Conservation (phyloP, 2,329 filamentous ascomycete species). For the Diaporthe citriasiana region DNA sequence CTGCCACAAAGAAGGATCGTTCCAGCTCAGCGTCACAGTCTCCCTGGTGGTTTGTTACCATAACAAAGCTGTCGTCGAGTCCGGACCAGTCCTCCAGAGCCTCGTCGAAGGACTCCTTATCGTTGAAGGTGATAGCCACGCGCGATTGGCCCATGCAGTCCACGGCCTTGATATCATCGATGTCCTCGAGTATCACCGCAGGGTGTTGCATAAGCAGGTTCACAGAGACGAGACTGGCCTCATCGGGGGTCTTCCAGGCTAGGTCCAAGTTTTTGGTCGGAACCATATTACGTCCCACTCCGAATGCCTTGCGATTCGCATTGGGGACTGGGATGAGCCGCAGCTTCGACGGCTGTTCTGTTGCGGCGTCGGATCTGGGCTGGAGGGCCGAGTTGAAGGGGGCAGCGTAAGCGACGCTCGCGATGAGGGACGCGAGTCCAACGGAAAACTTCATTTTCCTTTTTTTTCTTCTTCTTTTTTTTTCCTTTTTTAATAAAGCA, state of each 20-base stretch:
- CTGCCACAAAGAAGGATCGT: conserved; percentile 46
- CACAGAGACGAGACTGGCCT: conserved; percentile 64
- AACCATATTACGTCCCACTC: conserved; percentile 35
- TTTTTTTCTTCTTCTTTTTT: not conserved
- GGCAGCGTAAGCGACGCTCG: conserved; percentile 15
- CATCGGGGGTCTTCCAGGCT: conserved; percentile 47
- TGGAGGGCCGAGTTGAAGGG: not conserved
- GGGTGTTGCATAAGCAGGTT: conserved; percentile 61
- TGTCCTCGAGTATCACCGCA: conserved; percentile 46
- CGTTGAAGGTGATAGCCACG: conserved; percentile 49
- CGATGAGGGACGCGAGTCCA: conserved; percentile 15
- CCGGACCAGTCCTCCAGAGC: conserved; percentile 43
- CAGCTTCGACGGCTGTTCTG: conserved; percentile 15
- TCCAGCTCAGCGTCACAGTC: conserved; percentile 45
- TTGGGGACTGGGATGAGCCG: conserved; percentile 32
- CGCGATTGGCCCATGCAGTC: conserved; percentile 66
- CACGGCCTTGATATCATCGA: conserved; percentile 66
- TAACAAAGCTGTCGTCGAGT: conserved; percentile 44
- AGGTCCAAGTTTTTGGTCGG: conserved; percentile 38
- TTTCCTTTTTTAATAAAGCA: not conserved
- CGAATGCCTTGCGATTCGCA: not conserved
- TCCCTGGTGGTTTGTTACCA: conserved; percentile 46
- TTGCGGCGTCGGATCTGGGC: not conserved
- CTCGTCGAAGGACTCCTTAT: conserved; percentile 44
- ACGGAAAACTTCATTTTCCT: conserved; percentile 20